These are phyloP conservation scores for Yamadazyma epiphylla DNA, from an alignment of 1,139 yeast species.

Conservation along the genomic window DNA sequence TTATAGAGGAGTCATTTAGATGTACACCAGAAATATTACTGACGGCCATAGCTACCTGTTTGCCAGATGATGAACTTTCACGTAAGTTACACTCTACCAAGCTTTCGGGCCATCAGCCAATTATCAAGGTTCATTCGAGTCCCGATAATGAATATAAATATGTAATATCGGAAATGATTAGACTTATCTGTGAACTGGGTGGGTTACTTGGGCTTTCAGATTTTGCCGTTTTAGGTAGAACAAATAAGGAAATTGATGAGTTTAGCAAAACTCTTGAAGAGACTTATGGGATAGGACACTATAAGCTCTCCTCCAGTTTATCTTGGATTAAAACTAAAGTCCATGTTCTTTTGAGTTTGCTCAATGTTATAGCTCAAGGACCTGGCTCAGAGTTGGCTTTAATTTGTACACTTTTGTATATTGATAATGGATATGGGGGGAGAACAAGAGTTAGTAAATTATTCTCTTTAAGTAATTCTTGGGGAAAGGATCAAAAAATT, in stretches of 20 bases:
- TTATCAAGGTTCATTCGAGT: slow-evolving; percentile 21
- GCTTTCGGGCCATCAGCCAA: slow-evolving; percentile 27
- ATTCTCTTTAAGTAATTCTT: slow-evolving; percentile 17
- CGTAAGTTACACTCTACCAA: slow-evolving; percentile 15
- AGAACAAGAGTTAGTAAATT: slow-evolving; percentile 22
- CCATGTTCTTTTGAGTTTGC: slow-evolving; percentile 47
- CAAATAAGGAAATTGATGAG: slow-evolving; percentile 51
- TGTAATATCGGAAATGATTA: slow-evolving; percentile 41
- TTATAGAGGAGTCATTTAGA: slow-evolving; percentile 51
- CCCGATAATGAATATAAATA: slow-evolving; percentile 36
- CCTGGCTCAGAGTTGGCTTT: slow-evolving; percentile 33
- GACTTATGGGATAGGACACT: slow-evolving; percentile 38
- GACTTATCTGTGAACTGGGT: slow-evolving; percentile 42
- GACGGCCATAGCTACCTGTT: slow-evolving; percentile 32
- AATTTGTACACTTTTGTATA: slow-evolving; percentile 21
- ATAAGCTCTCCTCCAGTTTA: slow-evolving; percentile 44
- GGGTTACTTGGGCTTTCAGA: slow-evolving; percentile 47
- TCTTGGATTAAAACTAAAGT: slow-evolving; percentile 53
- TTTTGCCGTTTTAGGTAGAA: slow-evolving; percentile 50
- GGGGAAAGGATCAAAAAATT: slow-evolving; percentile 7
- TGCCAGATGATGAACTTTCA: slow-evolving; percentile 9
- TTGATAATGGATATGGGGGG: slow-evolving; percentile 26
- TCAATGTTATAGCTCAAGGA: slow-evolving; percentile 35
- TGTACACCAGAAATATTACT: slow-evolving; percentile 53
- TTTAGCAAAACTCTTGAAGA: slow-evolving; percentile 35